These are phyloP conservation scores for Suillus lakei DNA, from an alignment of 768 basidiomycete genomes.

Conservation along the genomic window DNA sequence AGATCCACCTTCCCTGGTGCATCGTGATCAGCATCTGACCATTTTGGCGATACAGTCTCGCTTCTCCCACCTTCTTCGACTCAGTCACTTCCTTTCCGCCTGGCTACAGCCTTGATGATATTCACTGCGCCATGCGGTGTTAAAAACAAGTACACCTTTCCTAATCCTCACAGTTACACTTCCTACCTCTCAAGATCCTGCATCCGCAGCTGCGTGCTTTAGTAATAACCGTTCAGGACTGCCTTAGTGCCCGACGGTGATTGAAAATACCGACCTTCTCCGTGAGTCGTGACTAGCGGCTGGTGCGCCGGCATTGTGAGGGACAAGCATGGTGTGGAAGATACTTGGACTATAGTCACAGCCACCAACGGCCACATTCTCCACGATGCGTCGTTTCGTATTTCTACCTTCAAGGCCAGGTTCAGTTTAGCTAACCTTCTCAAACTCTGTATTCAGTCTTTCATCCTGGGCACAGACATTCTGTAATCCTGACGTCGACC, in stretches of 20 bases:
- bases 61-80: background rate
- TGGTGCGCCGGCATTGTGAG: background rate
- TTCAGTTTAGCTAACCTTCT: background rate
- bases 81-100: background rate
- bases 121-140: background rate
- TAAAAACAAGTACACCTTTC: background rate
- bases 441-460: background rate
- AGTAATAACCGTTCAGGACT: background rate
- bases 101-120: background rate
- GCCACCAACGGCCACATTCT: background rate
- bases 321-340: background rate
- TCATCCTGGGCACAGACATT: background rate
- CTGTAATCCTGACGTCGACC: background rate
- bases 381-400: background rate
- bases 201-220: background rate
- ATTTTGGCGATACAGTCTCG: background rate
- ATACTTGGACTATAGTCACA: background rate
- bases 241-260: background rate
- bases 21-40: background rate
- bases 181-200: background rate
- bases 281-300: background rate
- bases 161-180: background rate
- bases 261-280: background rate
- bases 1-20: background rate
- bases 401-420: background rate